These are phyloP conservation scores for Citeromyces nyonsensis DNA, from an alignment of 805 yeast species.

Conservation along the genomic window DNA sequence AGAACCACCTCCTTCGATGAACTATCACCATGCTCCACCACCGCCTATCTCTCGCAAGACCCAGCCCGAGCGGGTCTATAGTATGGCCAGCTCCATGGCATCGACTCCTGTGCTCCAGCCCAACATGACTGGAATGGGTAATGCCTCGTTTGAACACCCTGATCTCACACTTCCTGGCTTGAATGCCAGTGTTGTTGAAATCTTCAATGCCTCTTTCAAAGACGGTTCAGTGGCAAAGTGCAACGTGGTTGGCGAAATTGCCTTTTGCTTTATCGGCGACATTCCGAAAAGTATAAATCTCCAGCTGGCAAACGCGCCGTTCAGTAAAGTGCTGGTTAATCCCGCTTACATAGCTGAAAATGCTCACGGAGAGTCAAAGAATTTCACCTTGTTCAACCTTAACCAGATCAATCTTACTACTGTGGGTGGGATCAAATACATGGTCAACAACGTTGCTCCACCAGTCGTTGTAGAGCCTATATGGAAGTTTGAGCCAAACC, in stretches of 20 bases:
- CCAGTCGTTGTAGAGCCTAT: conserved; percentile 69
- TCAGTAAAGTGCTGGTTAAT: conserved; percentile 34
- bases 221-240: conserved; percentile 49
- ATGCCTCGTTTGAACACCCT: conserved; percentile 26
- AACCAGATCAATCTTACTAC: conserved; percentile 43
- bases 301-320: conserved; percentile 19
- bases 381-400: conserved; percentile 28
- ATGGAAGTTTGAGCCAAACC: conserved; percentile 81
- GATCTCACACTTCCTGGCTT: conserved; percentile 44
- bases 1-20: no score
- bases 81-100: no score
- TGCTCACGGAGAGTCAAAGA: conserved; percentile 12
- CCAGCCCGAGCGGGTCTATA: no score
- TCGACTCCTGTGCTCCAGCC: no score
- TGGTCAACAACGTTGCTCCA: conserved; percentile 31
- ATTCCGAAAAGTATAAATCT: conserved; percentile 26
- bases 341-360: conserved; percentile 34
- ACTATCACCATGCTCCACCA: no score
- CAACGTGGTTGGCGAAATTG: conserved; percentile 73
- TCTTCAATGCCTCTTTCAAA: conserved; percentile 55
- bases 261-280: conserved; percentile 45
- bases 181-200: conserved; percentile 78
- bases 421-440: conserved; percentile 70
- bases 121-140: conserved; percentile 11
- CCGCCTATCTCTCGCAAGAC: no score